A percentile compares a stretch with the other conserved stretches of the same genome.
These are phyloP conservation scores for Solanum chiquidenum DNA, from an alignment of 257 asterid species.

Conservation along the genomic window DNA sequence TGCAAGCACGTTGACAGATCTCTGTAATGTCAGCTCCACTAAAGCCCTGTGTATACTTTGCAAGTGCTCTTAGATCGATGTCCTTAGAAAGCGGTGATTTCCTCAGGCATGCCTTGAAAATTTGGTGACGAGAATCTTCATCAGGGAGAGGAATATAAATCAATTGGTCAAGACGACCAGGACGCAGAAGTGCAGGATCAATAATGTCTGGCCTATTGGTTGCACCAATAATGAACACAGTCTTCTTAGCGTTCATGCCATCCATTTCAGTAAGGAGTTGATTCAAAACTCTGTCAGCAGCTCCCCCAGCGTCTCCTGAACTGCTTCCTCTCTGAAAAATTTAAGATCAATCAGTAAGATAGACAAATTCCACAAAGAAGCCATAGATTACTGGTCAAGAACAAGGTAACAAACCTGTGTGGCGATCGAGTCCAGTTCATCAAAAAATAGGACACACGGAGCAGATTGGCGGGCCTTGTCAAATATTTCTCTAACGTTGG, in stretches of 20 bases:
- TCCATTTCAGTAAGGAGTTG: conserved; percentile 93
- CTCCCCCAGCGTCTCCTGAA: conserved; percentile 86
- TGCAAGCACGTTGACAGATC: conserved; percentile 88
- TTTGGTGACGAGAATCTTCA: conserved; percentile 70
- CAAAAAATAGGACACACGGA: conserved; percentile 68
- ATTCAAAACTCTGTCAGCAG: conserved; percentile 84
- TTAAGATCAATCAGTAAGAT: not conserved
- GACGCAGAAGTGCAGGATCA: conserved; percentile 88
- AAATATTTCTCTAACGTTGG: conserved; percentile 82
- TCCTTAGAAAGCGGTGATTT: conserved; percentile 79
- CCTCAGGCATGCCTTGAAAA: conserved; percentile 75
- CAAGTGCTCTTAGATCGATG: conserved; percentile 67
- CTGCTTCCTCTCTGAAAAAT: conserved; percentile 53
- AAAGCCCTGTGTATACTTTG: conserved; percentile 81
- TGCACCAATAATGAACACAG: conserved; percentile 89
- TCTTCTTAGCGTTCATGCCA: conserved; percentile 86
- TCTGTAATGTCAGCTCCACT: conserved; percentile 93
- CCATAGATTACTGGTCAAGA: not conserved
- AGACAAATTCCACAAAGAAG: not conserved
- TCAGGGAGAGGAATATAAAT: conserved; percentile 89
- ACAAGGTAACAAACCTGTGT: conserved; percentile 37
- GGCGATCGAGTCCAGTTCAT: conserved; percentile 65
- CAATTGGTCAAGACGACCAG: conserved; percentile 84
- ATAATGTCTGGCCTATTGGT: conserved; percentile 82
- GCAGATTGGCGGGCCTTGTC: conserved; percentile 87